Base-by-base conservation (phyloP, 139 green algal species). In the Closterium sp. region DNA sequence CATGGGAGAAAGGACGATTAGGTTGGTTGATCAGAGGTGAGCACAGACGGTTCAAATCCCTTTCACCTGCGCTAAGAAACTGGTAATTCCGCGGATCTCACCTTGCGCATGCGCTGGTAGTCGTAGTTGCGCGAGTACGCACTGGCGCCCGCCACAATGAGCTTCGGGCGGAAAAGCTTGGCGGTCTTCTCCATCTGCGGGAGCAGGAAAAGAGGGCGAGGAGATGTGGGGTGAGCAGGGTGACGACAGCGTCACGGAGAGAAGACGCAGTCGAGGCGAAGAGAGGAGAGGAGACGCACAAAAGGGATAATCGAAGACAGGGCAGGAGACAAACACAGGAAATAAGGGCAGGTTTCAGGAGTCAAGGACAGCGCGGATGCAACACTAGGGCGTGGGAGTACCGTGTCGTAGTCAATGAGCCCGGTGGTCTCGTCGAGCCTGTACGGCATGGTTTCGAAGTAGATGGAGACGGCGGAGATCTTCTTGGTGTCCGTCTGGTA, bases 371-470 rank as follows among this genome's bases (percentile, higher is more conserved):
- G 34, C 97, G 97, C 30, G 97, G 91, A 95, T 97, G 97, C 34
- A 97, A 19, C 55, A 76, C 23, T 28, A 3, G 55, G 55, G 16
- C 55, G 25, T n/a, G 55, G 7, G 3, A 90, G 9, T 33, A 93
- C 90, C 87, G 91, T 94, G 93, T 99, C 97, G 90, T 99, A 99
- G 95, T 99, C 98, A 83, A 99, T 98, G 8, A 98, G 89, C 33
- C 98, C 98, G 25, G 97, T 99, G 35, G 90, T 84, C 96, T 99
- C 98, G 91, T 99, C 93, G 90, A 99, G 95, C 28, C 98, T 94
- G 96, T 99, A 99, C 25, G 98, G 96, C 96, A 99, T 97, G 16
- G 95, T 98, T 96, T 99, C 98, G 90, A 99, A 99, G 95, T 97
- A 99, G 90, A 99, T 98, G 43, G 96, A 98, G 33, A 97, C 97